Evolutionary conservation across 2,329 filamentous ascomycete genomes (phyloP), one percentile per base, ranked within the genome.

Genomic region (Botrytis galanthina): DNA sequence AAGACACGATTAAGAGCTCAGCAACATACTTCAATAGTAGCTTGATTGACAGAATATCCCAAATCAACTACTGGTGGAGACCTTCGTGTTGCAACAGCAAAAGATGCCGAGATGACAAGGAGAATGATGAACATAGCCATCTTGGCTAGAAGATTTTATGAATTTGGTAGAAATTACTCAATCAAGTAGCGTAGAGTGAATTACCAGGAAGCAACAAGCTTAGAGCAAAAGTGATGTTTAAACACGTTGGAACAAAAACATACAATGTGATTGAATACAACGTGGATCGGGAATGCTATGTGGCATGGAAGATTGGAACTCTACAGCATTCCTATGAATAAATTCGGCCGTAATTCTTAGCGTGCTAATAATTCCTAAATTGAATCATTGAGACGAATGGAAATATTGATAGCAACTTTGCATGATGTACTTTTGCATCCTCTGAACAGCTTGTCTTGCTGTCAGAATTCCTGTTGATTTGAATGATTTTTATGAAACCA

Each of bases 21-120:
- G 16, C 8, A 32, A 63, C n/a, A 63, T 44, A 63, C 61, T 44
- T 80, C 79, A 35, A 79, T 70, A n/a, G 76, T 77, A 20, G 77
- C 79, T 74, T 77, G 76, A 46, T 81, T 76, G 16, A 80, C 10
- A 22, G 74, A 77, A 76, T 81, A 81, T 14, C 77, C 77, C 10
- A 81, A 70, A 74, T 81, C 78, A 5, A 81, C 77, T 59, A 72
- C 74, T 14, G 80, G 80, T 16, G 77, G 44, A 20, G 37, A 29
- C 8, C 20, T 26, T 6, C 26, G 16, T 63, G 7, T 63, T 63
- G 60, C 60, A 29, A 7, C 12, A 29, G 8, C 37, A 1, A 63
- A 42, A 44, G 26, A 63, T 42, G 26, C 4, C 60, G 6, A 42
- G 16, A 44, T 63, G 26, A 26, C 14, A 63, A 37, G 29, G 60